Evolutionary conservation across 495 filamentous ascomycete genomes (phyloP).

Genomic region (Barbatosphaeria neglecta): DNA sequence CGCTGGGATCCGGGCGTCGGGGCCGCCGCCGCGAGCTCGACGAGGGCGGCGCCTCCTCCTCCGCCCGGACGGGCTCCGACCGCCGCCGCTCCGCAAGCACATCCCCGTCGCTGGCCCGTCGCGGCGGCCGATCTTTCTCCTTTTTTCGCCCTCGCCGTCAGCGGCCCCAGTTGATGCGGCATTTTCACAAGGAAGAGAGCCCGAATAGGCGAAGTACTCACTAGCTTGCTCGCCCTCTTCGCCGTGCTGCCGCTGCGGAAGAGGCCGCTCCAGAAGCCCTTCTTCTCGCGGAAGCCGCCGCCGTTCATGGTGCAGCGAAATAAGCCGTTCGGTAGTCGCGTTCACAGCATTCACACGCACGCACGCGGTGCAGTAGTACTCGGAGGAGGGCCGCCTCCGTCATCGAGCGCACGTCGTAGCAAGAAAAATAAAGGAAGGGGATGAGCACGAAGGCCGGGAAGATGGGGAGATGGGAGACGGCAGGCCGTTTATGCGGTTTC

Average conservation of each 20-base stretch:
- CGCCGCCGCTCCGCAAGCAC: constrained; percentile 1
- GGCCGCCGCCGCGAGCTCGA: constrained; percentile 23
- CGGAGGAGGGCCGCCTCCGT: too few species aligned
- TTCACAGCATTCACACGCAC: too few species aligned
- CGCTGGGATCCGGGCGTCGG: constrained; percentile 23
- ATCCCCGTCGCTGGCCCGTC: constrained; percentile 20
- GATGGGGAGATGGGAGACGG: too few species aligned
- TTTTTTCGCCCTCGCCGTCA: constrained; percentile 3
- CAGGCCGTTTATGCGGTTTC: too few species aligned
- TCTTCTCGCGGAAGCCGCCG: constrained; percentile 22
- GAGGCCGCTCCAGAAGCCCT: constrained; percentile 23
- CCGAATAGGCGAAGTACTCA: constrained; percentile 12
- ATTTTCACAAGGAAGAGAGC: too few species aligned
- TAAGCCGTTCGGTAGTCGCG: too few species aligned
- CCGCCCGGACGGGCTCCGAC: not conserved
- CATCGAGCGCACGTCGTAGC: too few species aligned
- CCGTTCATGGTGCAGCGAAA: constrained; percentile 18
- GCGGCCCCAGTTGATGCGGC: not conserved
- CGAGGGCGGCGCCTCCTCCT: not conserved
- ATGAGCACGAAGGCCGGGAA: too few species aligned
- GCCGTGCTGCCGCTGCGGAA: constrained; percentile 24
- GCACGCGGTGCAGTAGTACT: too few species aligned
- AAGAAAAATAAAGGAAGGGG: too few species aligned
- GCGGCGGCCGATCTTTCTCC: constrained; percentile 10
- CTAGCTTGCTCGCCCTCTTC: constrained; percentile 16